Evolutionary conservation across 352 stramenopile genomes (phyloP).

Genomic region (Globisporangium sylvaticum): DNA sequence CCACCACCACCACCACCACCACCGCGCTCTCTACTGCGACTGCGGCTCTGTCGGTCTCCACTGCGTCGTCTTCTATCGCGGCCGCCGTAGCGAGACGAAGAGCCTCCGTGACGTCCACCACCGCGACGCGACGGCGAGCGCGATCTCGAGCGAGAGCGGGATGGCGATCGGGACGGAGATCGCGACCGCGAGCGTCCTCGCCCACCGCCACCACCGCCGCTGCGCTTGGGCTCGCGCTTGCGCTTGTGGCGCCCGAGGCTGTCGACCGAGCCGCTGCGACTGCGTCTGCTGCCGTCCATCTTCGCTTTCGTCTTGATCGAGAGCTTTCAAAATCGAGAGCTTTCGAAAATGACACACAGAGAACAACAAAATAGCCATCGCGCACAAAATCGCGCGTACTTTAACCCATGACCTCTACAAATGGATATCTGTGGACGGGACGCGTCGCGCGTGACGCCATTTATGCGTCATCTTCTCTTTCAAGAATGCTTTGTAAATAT

Average conservation of each 20-base stretch:
- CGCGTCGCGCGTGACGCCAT: too few species aligned
- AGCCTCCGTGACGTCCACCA: constrained; percentile 4
- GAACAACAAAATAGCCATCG: too few species aligned
- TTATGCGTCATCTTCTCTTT: too few species aligned
- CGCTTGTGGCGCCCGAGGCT: constrained; percentile 39
- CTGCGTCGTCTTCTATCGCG: constrained; percentile 15
- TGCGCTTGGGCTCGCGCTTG: constrained; percentile 12
- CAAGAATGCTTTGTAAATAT: too few species aligned
- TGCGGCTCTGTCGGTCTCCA: constrained; percentile 28
- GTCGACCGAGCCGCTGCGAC: constrained; percentile 61
- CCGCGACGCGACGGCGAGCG: constrained; percentile 22
- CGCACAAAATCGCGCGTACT: too few species aligned
- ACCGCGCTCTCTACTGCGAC: constrained; percentile 20
- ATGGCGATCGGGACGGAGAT: constrained; percentile 24
- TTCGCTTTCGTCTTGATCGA: not conserved
- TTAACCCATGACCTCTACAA: too few species aligned
- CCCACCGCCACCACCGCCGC: constrained; percentile 10
- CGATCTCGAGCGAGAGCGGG: constrained; percentile 24
- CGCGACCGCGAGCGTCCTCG: constrained; percentile 16
- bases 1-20: not conserved
- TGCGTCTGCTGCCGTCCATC: constrained; percentile 21
- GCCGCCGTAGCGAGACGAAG: not conserved
- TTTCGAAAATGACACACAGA: too few species aligned
- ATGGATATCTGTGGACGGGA: too few species aligned
- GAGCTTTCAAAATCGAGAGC: not conserved